Base-by-base conservation (phyloP, 2,329 filamentous ascomycete species). In the Apiospora hydei region DNA sequence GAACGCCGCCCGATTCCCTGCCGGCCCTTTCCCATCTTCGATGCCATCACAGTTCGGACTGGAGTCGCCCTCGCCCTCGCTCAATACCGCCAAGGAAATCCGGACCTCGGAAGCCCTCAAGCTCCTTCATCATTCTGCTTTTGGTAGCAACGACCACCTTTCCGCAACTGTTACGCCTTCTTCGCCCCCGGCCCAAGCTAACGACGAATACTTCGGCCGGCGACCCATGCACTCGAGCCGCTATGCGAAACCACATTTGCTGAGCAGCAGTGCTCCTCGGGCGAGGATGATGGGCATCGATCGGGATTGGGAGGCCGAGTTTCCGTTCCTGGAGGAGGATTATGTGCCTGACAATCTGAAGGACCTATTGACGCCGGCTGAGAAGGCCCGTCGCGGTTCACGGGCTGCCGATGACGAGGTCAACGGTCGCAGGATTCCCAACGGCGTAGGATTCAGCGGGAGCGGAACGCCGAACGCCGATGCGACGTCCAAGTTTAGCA, bases 31-130 rank as follows among this genome's bases (percentile, higher is more conserved):
- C 82, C 95, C 96, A 10, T 94, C 95, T 0, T 98, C 96, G 0
- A 93, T 98, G 14, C 96, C 96, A 13, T 94, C 94, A 69, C 94
- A 96, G 77, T 98, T 98, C 78, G 94, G 94, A 18, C 86, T 98
- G 76, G 95, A 98, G 70, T 95, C 93, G 11, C 95, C 95, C 6
- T 93, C 94, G 2, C 90, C 92, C 1, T 95, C 94, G 0, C 87
- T 94, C 53, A 88, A 86, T 78, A 87, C 86, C 43, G 91, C 86
- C 72, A 90, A 90, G 76, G 90, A 91, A 69, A 83, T 85, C 3
- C 85, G 88, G 69, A 89, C 89, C 3, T 91, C 89, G 2, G 90
- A 91, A 76, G 89, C 90, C 8, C 83, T 93, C 38, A 92, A 91
- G 80, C 84, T 88, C 72, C 82, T 92, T 26, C 90, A 92, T 78